Base-by-base conservation (phyloP, 495 filamentous ascomycete species). In the Penicillium tannophilum region DNA sequence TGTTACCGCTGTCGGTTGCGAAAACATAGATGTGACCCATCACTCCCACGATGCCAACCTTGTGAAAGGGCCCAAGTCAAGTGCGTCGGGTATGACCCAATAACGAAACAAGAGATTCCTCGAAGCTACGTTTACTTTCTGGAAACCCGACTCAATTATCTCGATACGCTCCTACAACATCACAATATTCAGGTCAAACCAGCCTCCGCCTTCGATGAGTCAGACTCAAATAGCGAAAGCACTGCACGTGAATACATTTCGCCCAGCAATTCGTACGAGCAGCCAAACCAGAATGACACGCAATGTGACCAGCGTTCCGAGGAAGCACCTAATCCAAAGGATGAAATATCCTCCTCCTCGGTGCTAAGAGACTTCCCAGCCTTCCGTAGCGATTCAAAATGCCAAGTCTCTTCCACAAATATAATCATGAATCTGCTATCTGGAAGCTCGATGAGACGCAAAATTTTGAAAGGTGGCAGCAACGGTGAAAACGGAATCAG, bases 51-150 rank as follows among this genome's bases (percentile, higher is more conserved):
- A 55, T 97, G 93, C 73, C 83, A 88, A 44, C 87, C 88, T 54
- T 97, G 93, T 72, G 90, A 90, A 67, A 97, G 96, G 75, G 91
- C 90, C 11, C 79, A 81, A 59, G 88, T 92, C 14, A 86, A 86
- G 62, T 97, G 93, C 68, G 91, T 96, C 35, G 93, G 93, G 19
- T 97, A 94, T 68, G 93, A 97, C 69, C 93, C 92, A 28, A 93
- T 96, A 66, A 95, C 90, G 9, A 96, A 96, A 78, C 82, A 88
- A 71, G 90, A 96, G 67, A 93, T 97, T 31, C 93, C 93, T 28
- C 82, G 92, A 64, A 94, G 91, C 62, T 97, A 97, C 76, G 90
- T 97, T 24, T 93, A 88, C 71, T 97, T 96, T 66, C 86, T 97
- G 30, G 93, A 97, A 75, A 89, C 85, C 45, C 82, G 93, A 52